These are phyloP conservation scores for Metschnikowia dekortorum DNA, from an alignment of 805 yeast genomes.

Conservation along the genomic window DNA sequence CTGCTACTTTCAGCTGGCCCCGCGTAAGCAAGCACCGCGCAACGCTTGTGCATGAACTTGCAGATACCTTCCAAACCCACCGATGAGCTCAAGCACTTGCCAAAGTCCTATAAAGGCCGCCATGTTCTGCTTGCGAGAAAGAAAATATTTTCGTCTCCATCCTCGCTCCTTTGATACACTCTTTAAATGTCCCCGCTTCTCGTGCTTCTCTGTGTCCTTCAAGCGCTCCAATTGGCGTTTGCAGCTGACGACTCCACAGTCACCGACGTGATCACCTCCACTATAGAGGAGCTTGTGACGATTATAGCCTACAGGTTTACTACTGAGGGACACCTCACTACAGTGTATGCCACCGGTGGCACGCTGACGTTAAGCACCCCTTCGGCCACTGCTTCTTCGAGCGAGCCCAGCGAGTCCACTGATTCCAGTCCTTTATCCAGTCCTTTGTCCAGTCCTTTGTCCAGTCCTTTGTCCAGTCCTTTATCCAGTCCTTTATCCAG, in stretches of 20 bases:
- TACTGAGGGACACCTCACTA: constrained; percentile 25
- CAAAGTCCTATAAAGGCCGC: background rate
- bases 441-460: no score
- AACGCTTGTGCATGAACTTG: constrained; percentile 4
- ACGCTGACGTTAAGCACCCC: constrained; percentile 4
- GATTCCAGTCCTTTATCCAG: no score
- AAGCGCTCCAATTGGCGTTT: constrained; percentile 4
- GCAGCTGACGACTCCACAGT: constrained; percentile 9
- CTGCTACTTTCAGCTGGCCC: background rate
- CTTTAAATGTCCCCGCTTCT: constrained; percentile 3
- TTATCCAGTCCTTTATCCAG: background rate
- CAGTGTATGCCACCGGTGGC: constrained; percentile 21
- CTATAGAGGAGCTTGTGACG: constrained; percentile 22
- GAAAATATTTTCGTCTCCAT: background rate
- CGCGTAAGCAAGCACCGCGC: background rate
- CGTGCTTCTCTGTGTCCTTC: constrained; percentile 3
- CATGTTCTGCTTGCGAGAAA: background rate
- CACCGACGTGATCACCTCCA: constrained; percentile 15
- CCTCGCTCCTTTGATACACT: background rate
- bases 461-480: no score
- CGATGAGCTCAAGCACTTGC: background rate
- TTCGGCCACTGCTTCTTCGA: background rate
- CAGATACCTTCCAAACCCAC: background rate
- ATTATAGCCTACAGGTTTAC: constrained; percentile 32
- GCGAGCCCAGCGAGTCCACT: background rate